Base-by-base conservation (phyloP, 108 stramenopile genomes). In the Discostella stelligeroides region DNA sequence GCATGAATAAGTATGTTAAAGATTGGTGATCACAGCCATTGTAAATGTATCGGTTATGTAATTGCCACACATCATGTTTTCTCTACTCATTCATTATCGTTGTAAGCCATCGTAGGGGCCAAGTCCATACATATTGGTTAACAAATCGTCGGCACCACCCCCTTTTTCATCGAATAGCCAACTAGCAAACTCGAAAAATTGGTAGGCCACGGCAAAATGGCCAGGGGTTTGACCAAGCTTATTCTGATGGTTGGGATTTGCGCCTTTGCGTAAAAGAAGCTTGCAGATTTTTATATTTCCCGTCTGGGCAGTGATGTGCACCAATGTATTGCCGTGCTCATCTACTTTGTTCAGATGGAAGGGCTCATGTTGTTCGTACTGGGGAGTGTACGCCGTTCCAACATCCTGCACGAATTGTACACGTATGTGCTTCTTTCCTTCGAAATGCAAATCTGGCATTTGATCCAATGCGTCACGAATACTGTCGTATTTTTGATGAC, bases 171-270 rank as follows among this genome's bases (percentile, higher is more conserved):
- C 86, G 68, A 79, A 87, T 0, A 95, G 78, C 90, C 88, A 94
- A 46, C 82, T 80, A 15, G 82, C 76, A 62, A 93, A 75, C 29
- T 95, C 86, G 72, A 81, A 88, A 76, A 90, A 92, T 47, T 87
- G 77, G 72, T 92, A 95, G 37, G 88, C 88, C 53, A 92, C 84
- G n/a, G 87, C 84, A 71, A 83, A 95, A 67, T 95, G 95, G 27
- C 86, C 85, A 18, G 92, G 84, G 7, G 90, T 95, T 24, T 95
- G 87, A 39, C 92, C 92, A 42, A 70, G 63, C 42, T 86, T 84
- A 81, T 93, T 95, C 79, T 93, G 91, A 63, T 95, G 94, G 58
- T 95, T 91, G n/a, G 84, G 84, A 68, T 95, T 91, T 0, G 87
- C 88, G 23, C 94, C 93, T 69, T 92, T 92, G n/a, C 68, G 47